Evolutionary conservation across 257 asterid species (phyloP).

Genomic region (Plantago ovata): DNA sequence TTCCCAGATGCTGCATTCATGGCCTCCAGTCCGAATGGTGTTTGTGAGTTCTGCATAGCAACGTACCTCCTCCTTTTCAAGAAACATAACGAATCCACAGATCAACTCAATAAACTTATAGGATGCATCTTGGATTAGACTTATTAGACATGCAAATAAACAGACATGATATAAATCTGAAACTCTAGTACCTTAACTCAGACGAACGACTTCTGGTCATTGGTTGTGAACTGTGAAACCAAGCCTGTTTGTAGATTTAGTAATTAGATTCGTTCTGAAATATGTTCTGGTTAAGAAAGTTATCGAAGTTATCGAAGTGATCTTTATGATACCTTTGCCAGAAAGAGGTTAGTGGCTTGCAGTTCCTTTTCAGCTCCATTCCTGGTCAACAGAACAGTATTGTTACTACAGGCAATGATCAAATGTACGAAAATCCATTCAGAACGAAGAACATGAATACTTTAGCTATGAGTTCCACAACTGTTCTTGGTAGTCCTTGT

Average conservation of each 20-base stretch:
- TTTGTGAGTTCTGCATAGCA: constrained; percentile 63
- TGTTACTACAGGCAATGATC: not conserved
- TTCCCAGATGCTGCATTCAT: constrained; percentile 38
- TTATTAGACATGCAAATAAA: not conserved
- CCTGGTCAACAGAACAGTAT: constrained; percentile 32
- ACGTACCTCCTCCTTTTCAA: constrained; percentile 71
- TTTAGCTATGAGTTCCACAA: too few species aligned
- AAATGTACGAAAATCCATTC: not conserved
- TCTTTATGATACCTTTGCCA: constrained; percentile 51
- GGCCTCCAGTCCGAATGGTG: constrained; percentile 52
- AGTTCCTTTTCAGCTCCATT: constrained; percentile 39
- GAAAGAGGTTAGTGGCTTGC: constrained; percentile 58
- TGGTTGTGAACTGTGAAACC: constrained; percentile 89
- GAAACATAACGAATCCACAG: not conserved
- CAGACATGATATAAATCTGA: not conserved
- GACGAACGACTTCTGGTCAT: constrained; percentile 83
- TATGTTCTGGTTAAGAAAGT: not conserved
- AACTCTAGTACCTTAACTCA: constrained; percentile 51
- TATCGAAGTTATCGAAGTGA: not conserved
- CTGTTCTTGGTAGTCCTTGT: too few species aligned
- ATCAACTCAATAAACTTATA: not conserved
- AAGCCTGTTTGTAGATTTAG: constrained; percentile 45
- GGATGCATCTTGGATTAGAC: not conserved
- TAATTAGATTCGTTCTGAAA: constrained; percentile 18
- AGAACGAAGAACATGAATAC: not conserved